A percentile compares a stretch with the other conserved stretches of the same genome.
These are phyloP conservation scores for Phytophthora pluvialis DNA, from an alignment of 352 stramenopile genomes.

Conservation along the genomic window DNA sequence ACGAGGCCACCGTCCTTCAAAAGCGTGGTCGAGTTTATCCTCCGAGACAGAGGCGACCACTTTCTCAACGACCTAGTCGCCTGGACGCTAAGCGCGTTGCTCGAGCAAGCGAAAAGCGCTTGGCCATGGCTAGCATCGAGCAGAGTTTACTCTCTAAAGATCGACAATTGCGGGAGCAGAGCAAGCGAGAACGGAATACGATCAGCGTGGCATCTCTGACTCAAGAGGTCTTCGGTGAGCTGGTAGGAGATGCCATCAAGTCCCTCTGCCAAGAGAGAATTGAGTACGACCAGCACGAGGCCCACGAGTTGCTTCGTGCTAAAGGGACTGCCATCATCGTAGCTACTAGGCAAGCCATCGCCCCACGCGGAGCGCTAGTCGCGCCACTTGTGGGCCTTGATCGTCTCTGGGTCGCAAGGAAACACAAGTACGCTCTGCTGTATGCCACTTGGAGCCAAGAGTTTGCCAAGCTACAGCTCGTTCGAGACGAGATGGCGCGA, in stretches of 20 bases:
- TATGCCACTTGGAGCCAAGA: conserved; percentile 53
- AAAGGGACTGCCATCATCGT: conserved; percentile 23
- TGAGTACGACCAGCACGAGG: conserved; percentile 23
- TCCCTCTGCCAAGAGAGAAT: conserved; percentile 40
- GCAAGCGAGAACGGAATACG: conserved; percentile 38
- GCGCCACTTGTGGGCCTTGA: conserved; percentile 35
- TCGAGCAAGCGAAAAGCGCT: conserved; percentile 65
- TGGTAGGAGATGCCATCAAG: conserved; percentile 27
- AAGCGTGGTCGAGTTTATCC: conserved; percentile 40
- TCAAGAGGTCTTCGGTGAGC: conserved; percentile 32
- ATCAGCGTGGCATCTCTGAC: conserved; percentile 30
- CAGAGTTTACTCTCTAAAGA: conserved; percentile 47
- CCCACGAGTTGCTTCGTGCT: conserved; percentile 15
- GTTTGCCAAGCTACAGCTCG: conserved; percentile 45
- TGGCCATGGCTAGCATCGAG: conserved; percentile 67
- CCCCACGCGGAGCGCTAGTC: conserved; percentile 4
- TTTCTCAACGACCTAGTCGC: conserved; percentile 34
- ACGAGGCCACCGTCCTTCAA: conserved; percentile 47
- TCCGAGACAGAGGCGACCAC: conserved; percentile 30
- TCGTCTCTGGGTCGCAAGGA: conserved; percentile 51
- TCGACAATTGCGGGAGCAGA: conserved; percentile 25
- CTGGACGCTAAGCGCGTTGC: conserved; percentile 60
- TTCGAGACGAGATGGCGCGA: conserved; percentile 57
- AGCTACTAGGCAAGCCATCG: conserved; percentile 5
- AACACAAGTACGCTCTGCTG: conserved; percentile 44